phyloP scores from a whole-genome alignment of 345 rosid genomes.

The Bruguiera sexangula region DNA sequence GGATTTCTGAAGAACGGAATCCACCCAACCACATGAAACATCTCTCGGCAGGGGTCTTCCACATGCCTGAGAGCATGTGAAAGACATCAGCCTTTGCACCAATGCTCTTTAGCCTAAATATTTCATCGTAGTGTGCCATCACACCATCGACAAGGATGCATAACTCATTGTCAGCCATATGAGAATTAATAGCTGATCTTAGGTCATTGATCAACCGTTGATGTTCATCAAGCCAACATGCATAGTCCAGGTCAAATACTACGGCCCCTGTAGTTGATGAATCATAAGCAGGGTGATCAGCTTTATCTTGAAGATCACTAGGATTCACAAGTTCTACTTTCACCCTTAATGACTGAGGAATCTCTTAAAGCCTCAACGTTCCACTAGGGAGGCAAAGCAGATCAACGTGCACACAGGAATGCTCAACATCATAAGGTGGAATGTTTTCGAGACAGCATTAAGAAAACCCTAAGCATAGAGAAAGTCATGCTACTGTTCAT shows the following conservation, averaged over 20 bases:
- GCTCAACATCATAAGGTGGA: too few relatives aligned
- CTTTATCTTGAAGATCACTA: background rate
- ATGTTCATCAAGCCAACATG: constrained; percentile 89
- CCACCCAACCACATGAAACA: constrained; percentile 99
- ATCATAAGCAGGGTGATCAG: background rate
- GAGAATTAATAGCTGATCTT: constrained; percentile 67
- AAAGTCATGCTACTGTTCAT: too few relatives aligned
- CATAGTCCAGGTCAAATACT: constrained; percentile 78
- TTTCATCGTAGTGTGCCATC: constrained; percentile 76
- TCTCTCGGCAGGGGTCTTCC: constrained; percentile 94
- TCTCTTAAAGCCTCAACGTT: too few relatives aligned
- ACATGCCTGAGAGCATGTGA: constrained; percentile 96
- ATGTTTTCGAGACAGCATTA: too few relatives aligned
- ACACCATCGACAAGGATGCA: constrained; percentile 66
- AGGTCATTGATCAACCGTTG: constrained; percentile 65
- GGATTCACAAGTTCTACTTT: background rate
- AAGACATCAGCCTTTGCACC: constrained; percentile 83
- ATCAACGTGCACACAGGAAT: too few relatives aligned
- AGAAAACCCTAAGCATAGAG: too few relatives aligned
- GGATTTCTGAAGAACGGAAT: constrained; percentile 83
- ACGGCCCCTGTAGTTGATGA: constrained; percentile 47
- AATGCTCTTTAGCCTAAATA: constrained; percentile 64
- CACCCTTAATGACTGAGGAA: background rate
- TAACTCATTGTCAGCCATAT: constrained; percentile 57
- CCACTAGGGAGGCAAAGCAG: too few relatives aligned